Evolutionary conservation across 805 yeast genomes (phyloP), one percentile per base, ranked within the genome.

Genomic region (Barnettozyma californica): DNA sequence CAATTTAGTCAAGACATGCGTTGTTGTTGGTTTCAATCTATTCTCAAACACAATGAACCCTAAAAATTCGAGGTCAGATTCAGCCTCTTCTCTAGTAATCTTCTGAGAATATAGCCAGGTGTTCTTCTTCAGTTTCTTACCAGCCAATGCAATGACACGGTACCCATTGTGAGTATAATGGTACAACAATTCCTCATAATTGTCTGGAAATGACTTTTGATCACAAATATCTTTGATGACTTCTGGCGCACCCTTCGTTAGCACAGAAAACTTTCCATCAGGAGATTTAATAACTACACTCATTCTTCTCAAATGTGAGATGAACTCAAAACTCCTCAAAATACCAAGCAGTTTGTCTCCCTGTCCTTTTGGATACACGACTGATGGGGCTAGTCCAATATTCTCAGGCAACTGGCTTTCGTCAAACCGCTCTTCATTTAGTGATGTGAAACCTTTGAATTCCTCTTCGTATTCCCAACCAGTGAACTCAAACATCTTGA

Each of bases 201-300:
- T 78, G 2, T 65, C 61, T 1, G 99, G 99, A 43, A 94, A 67
- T 0, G 90, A 70, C 18, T 76, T 79, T 1, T 84, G 80, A 14
- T 71, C 68, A 67, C 99, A 94, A 27, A 94, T 80, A 16, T 80
- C 83, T 27, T 77, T 71, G 75, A 94, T 87, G 10, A 91, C 87
- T 63, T 94, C 99, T 0, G 99, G 99, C 0, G 99, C 99, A 43
- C 99, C 99, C 62, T 94, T 94, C 11, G 94, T 89, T 62, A 79
- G 84, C 0, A 82, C 78, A 51, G 69, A 67, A 52, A 73, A 71
- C 18, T 67, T 63, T 19, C 69, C 65, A 19, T 70, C 71, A 16
- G 40, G 34, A 27, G 73, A 70, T 49, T 78, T 77, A 14, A 83
- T 81, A 45, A 92, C 64, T 0, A 90, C 97, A 45, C 94, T 83